Evolutionary conservation across 1,284 basidiomycete species (phyloP).

Genomic region (Austroboletus novae-zelandiae): DNA sequence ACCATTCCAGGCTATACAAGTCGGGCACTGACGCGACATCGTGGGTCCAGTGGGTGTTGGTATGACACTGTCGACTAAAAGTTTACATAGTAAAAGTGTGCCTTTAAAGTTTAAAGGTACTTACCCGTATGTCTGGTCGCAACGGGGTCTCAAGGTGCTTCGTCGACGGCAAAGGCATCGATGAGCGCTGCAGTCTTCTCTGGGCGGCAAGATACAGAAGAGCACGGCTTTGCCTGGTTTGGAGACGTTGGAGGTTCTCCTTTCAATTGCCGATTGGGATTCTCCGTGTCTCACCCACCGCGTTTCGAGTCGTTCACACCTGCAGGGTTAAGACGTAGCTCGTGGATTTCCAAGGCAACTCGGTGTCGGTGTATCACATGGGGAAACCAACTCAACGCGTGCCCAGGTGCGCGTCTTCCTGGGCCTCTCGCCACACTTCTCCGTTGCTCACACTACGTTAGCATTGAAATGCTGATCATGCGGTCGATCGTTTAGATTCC

Average conservation of each 20-base stretch:
- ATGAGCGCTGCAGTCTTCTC: not conserved
- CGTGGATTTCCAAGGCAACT: not conserved
- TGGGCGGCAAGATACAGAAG: not conserved
- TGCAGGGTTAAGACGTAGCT: too few relatives aligned
- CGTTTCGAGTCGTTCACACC: not conserved
- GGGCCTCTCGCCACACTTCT: not conserved
- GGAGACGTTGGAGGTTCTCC: not conserved
- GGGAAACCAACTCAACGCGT: not conserved
- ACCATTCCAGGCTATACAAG: too few relatives aligned
- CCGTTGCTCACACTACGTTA: slow-evolving; percentile 1
- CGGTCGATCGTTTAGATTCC: slow-evolving; percentile 4
- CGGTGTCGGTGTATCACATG: not conserved
- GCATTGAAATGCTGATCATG: slow-evolving; percentile 16
- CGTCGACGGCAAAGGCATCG: too few relatives aligned
- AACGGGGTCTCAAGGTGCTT: not conserved
- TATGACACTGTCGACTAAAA: too few relatives aligned
- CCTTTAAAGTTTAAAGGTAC: too few relatives aligned
- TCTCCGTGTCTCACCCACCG: not conserved
- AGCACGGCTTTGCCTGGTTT: not conserved
- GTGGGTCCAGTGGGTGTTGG: too few relatives aligned
- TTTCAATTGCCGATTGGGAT: not conserved
- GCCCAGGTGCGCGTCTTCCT: not conserved
- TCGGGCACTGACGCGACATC: too few relatives aligned
- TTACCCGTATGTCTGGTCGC: too few relatives aligned
- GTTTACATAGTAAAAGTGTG: too few relatives aligned